Conservation (phyloP, 2,329 filamentous ascomycete genomes). For the Claviceps sorghi region DNA sequence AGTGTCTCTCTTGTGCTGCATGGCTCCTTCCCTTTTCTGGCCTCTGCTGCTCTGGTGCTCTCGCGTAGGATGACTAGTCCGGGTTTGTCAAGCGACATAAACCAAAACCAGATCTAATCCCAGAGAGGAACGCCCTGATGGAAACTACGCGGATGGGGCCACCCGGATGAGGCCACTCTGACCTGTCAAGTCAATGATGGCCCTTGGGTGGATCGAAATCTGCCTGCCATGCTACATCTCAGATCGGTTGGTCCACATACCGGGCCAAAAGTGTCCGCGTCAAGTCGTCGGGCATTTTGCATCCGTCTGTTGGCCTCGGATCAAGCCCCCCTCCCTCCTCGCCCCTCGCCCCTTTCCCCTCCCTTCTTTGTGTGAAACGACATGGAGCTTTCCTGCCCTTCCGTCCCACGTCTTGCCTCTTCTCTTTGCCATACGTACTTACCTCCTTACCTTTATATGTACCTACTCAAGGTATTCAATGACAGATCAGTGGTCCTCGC, state of each 20-base stretch:
- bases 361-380: neutral
- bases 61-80: neutral
- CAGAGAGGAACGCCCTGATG: neutral
- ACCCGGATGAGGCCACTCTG: neutral
- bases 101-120: neutral
- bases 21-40: neutral
- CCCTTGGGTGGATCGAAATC: neutral
- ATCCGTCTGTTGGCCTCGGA: neutral
- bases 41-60: too few species aligned
- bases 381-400: neutral
- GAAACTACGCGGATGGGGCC: neutral
- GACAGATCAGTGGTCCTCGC: too few species aligned
- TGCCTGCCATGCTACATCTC: slow-evolving; percentile 1
- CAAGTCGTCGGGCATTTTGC: neutral
- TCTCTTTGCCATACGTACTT: too few species aligned
- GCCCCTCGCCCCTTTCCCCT: neutral
- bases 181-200: slow-evolving; percentile 2
- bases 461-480: too few species aligned
- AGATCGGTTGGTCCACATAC: neutral
- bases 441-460: too few species aligned
- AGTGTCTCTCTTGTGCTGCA: too few species aligned
- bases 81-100: neutral
- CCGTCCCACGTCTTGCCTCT: too few species aligned
- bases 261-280: neutral
- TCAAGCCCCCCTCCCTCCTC: neutral